Base-by-base conservation (phyloP, 1,139 yeast genomes). In the Kluyveromyces sp. region DNA sequence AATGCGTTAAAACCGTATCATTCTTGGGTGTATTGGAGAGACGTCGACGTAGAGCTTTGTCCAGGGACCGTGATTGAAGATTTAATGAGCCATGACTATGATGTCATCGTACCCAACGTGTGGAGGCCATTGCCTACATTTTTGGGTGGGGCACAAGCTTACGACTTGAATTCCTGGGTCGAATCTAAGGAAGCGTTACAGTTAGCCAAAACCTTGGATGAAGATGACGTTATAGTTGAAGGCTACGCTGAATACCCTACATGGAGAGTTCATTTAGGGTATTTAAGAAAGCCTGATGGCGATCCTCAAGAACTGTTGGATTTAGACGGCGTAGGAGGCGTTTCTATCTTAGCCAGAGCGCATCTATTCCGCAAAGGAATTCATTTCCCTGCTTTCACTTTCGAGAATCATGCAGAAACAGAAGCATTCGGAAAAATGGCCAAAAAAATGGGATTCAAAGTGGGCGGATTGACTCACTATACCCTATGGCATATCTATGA, bases 1-100 rank as follows among this genome's bases (percentile, higher is more conserved):
- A 75, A 78, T 36, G 88, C 95, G 1, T 67, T 87, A 49, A 76
- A 80, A 56, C 88, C 95, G 1, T 82, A 85, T 57, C 96, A 87
- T 63, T 81, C 94, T 2, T 87, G 95, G 95, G 95, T 87, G 11
- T 83, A 85, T 60, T 87, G 96, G 96, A 73, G 95, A 64, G 96
- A 87, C 62, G 95, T 80, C 2, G 96, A 87, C 61, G 81, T 87
- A 44, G 95, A 85, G 56, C 75, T 86, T 22, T 79, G 86, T 55
- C 94, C 95, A 0, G 84, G 86, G 15, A 71, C 82, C 37, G 82
- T 87, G 39, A 76, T 87, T 51, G 84, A 87, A 62, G 85, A 79
- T 58, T 69, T 87, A 63, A 86, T 86, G 88, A 73, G 75, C 52
- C 74, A 72, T 49, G 77, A 80, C 53, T 82, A 74, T 55, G 96